Evolutionary conservation across 1,139 yeast genomes (phyloP).

Genomic region (Yamadazyma oceani): DNA sequence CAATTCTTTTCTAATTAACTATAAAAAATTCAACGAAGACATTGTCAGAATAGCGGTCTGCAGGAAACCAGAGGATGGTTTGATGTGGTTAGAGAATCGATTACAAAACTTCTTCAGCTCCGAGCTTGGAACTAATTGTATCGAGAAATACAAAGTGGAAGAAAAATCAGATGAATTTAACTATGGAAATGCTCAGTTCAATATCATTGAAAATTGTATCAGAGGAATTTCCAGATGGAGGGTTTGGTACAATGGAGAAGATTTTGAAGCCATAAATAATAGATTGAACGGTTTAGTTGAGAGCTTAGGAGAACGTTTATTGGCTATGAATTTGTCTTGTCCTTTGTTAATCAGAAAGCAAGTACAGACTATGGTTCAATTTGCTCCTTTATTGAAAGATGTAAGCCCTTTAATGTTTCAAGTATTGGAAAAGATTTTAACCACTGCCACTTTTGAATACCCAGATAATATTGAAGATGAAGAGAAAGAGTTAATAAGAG

Average conservation of each 20-base stretch:
- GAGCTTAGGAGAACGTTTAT: slow-evolving; percentile 70
- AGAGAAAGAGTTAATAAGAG: slow-evolving; percentile 78
- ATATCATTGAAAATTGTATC: slow-evolving; percentile 83
- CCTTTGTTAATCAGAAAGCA: slow-evolving; percentile 83
- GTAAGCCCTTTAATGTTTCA: slow-evolving; percentile 71
- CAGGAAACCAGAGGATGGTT: slow-evolving; percentile 77
- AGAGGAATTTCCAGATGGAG: slow-evolving; percentile 97
- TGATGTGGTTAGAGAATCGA: slow-evolving; percentile 77
- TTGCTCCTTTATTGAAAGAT: slow-evolving; percentile 87
- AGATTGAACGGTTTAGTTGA: slow-evolving; percentile 66
- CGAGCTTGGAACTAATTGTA: slow-evolving; percentile 65
- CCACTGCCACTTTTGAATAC: slow-evolving; percentile 83
- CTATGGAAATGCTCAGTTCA: slow-evolving; percentile 78
- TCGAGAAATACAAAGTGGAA: slow-evolving; percentile 54
- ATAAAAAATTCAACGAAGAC: slow-evolving; percentile 84
- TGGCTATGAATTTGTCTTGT: slow-evolving; percentile 73
- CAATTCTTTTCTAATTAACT: slow-evolving; percentile 73
- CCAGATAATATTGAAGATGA: slow-evolving; percentile 70
- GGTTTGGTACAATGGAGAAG: slow-evolving; percentile 77
- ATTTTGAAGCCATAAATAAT: slow-evolving; percentile 57
- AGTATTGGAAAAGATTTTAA: slow-evolving; percentile 81
- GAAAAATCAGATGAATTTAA: slow-evolving; percentile 71
- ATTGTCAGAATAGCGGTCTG: slow-evolving; percentile 86
- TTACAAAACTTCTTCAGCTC: slow-evolving; percentile 73
- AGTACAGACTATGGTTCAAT: slow-evolving; percentile 92